Base-by-base conservation (phyloP, 2,329 filamentous ascomycete species). In the Talaromyces sp. region DNA sequence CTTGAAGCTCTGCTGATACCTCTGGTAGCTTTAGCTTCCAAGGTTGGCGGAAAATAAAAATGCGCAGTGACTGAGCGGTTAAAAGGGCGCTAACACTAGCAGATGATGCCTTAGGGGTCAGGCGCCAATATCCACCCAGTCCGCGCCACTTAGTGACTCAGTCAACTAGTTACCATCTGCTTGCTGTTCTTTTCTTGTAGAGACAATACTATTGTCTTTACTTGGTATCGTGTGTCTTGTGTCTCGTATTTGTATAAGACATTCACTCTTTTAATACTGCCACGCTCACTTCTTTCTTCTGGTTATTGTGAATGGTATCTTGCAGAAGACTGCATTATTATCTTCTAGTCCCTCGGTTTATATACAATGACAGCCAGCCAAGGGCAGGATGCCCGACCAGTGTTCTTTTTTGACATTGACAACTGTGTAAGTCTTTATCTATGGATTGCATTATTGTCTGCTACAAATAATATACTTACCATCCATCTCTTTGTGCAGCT, bases 321-420 rank as follows among this genome's bases (percentile, higher is more conserved):
- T n/a, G n/a, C n/a, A n/a, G 9, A 33, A 33, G n/a, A 15, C 10
- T 41, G 25, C 37, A 33, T n/a, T 9, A 22, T 33, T 31, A n/a
- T 40, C 17, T 21, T 36, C 31, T 39, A 13, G 4, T 15, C 37
- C 15, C 37, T n/a, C n/a, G 15, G 28, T 37, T n/a, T n/a, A 35
- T 33, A 33, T 13, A 31, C 13, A 37, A 59, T 61, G 56, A 50
- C 52, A 9, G 5, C n/a, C 31, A 8, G 19, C 33, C 28, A 22
- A 36, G 37, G 61, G 52, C 61, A 64, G 60, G 74, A 78, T 63
- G 64, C 68, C 61, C 72, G 83, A 62, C 79, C 81, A 1, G 79
- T 89, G 19, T 83, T 86, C 72, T 86, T 84, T 73, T 97, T 97
- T 70, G 94, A 99, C 71, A 97, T 99, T 69, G 94, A 99, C 80